Percentiles rank a stretch among this genome's conserved stretches.
These are phyloP conservation scores for Spergularia azorica DNA, from an alignment of 179 eudicot genomes.

Conservation along the genomic window DNA sequence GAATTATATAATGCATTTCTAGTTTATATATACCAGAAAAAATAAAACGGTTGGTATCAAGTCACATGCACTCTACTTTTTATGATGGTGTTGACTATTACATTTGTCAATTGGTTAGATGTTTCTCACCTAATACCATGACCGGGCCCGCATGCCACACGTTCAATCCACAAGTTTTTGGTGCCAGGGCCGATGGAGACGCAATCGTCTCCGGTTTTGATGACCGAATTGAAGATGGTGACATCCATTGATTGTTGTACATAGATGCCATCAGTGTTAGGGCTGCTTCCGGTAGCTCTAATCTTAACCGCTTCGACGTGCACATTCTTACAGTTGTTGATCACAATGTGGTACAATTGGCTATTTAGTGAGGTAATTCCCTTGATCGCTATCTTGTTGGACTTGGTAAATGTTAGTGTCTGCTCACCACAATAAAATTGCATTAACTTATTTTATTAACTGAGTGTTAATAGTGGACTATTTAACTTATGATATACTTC, in stretches of 20 bases:
- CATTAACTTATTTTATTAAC: no score
- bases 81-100: no score
- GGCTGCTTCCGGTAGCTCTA: conserved; percentile 34
- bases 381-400: conserved; percentile 28
- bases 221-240: conserved; percentile 23
- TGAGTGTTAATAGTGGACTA: no score
- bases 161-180: conserved; percentile 29
- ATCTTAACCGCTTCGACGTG: conserved; percentile 24
- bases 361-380: conserved; percentile 35
- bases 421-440: conserved; percentile 20
- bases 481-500: no score
- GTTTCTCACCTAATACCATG: conserved; percentile 38
- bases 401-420: conserved; percentile 29
- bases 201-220: conserved; percentile 38
- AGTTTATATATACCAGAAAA: no score
- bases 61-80: no score
- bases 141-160: conserved; percentile 32
- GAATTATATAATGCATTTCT: no score
- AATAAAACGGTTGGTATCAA: no score
- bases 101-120: neutral
- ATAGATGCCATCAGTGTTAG: conserved; percentile 46
- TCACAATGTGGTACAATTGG: conserved; percentile 35
- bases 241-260: conserved; percentile 25
- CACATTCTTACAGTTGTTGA: conserved; percentile 24
- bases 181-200: conserved; percentile 41